Percentiles rank a stretch among this genome's conserved stretches.
phyloP scores from a whole-genome alignment of 2,329 filamentous ascomycete species.

The Aspergillus pseudonomiae region DNA sequence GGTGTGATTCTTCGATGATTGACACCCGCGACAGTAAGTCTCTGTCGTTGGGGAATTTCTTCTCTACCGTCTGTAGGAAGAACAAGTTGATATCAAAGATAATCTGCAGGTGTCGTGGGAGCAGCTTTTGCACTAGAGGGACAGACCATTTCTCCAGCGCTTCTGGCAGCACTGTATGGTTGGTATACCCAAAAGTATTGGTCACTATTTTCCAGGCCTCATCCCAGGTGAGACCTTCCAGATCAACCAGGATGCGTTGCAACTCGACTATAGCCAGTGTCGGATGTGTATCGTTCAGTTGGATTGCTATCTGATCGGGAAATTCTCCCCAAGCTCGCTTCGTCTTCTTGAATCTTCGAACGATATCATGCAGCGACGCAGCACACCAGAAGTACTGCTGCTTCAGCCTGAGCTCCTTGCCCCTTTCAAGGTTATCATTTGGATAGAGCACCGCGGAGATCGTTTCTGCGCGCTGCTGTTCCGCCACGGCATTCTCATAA shows the following conservation, averaged over 20 bases:
- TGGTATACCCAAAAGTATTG: conserved; percentile 90
- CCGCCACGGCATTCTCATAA: conserved; percentile 96
- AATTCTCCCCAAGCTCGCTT: conserved; percentile 90
- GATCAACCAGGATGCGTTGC: conserved; percentile 86
- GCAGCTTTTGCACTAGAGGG: conserved; percentile 83
- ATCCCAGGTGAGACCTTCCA: conserved; percentile 91
- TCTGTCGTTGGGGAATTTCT: conserved; percentile 83
- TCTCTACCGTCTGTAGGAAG: conserved; percentile 90
- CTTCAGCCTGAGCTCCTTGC: conserved; percentile 96
- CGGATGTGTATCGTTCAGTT: conserved; percentile 97
- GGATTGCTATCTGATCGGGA: conserved; percentile 91
- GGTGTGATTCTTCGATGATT: conserved; percentile 94
- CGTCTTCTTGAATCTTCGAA: conserved; percentile 97
- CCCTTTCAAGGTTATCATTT: conserved; percentile 94
- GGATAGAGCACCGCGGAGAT: conserved; percentile 97
- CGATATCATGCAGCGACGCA: conserved; percentile 92
- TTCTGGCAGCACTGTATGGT: conserved; percentile 96
- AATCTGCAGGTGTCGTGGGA: conserved; percentile 92
- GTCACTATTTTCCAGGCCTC: conserved; percentile 83
- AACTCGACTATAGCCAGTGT: conserved; percentile 95
- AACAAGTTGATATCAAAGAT: conserved; percentile 97
- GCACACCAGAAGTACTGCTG: conserved; percentile 99
- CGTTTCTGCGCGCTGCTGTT: conserved; percentile 97
- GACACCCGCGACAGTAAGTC: conserved; percentile 87
- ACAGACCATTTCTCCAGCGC: conserved; percentile 99